Base-by-base conservation (phyloP, 495 filamentous ascomycete species). In the Penicillium roqueforti region DNA sequence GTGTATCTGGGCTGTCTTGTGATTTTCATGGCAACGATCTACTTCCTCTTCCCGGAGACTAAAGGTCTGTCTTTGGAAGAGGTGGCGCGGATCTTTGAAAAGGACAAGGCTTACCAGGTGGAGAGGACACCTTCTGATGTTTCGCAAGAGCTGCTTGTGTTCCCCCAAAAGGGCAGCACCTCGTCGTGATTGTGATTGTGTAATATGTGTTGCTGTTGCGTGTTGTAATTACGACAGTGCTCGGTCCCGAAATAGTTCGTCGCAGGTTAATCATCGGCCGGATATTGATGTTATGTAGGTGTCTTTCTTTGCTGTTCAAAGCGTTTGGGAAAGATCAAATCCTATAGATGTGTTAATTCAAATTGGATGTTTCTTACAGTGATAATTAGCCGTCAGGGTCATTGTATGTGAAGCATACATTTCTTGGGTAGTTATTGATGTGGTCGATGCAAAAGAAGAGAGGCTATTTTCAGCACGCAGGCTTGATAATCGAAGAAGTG, bases 31-130 rank as follows among this genome's bases (percentile, higher is more conserved):
- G 47, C 55, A 44, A 78, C 79, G 28, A 78, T 84, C 40, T 85
- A 79, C 71, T 78, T 83, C 71, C 80, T 80, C 73, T 84, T 82
- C 57, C 74, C 84, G 47, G 83, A 86, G 75, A 86, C 82, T 45
- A 77, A 74, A 61, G 79, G 80, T 26, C 77, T 79, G 11, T 82
- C 81, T 32, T 75, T 85, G 49, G 83, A 86, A 68, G 79, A 83
- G 68, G 75, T 85, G 3, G 76, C 73, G 55, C 75, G 76, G 65
- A 72, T 83, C 62, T 82, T 84, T 56, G 80, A 83, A 32, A 47
- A 40, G 43, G 23, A 31, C 5, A 50, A 42, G 28, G 28, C 19
- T 16, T 52, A 52, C 10, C 29, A 44, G n/a, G 39, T 44, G 29
- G 50, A 44, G 14, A n/a, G n/a, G n/a, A 36, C 50, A 3, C 40